phyloP scores from a whole-genome alignment of 495 filamentous ascomycete genomes.

The Neurospora intermedia region DNA sequence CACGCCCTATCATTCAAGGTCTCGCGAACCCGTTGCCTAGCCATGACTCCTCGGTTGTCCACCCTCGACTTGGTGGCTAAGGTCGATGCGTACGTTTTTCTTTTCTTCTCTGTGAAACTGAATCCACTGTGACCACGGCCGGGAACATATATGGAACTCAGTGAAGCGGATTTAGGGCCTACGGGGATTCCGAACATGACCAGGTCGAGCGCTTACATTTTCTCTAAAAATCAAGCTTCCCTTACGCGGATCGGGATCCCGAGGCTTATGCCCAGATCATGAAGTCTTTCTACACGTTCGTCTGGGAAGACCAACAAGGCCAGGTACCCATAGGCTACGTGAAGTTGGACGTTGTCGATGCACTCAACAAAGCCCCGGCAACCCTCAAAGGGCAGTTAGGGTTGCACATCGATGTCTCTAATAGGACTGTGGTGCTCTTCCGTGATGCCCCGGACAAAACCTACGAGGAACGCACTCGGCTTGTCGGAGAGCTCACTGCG shows the following conservation, averaged over 20 bases:
- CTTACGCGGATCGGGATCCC: constrained; percentile 49
- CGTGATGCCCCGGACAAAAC: constrained; percentile 4
- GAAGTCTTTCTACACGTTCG: constrained; percentile 43
- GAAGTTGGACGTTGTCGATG: constrained; percentile 43
- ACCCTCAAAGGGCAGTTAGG: constrained; percentile 32
- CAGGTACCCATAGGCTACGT: constrained; percentile 53
- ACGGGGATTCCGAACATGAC: not conserved
- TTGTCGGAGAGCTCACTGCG: constrained; percentile 46
- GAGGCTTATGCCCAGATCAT: constrained; percentile 37
- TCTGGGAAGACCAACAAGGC: constrained; percentile 38
- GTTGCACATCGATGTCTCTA: constrained; percentile 41
- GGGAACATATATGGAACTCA: not conserved
- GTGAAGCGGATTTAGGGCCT: not conserved
- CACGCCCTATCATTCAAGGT: not conserved
- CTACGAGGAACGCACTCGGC: constrained; percentile 46
- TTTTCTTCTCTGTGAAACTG: not conserved
- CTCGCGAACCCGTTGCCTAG: not conserved
- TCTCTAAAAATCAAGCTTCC: constrained; percentile 43
- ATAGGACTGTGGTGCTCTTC: constrained; percentile 17
- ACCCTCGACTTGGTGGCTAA: constrained; percentile 34
- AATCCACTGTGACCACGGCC: not conserved
- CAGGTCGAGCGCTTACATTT: constrained; percentile 2
- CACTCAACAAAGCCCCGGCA: constrained; percentile 35
- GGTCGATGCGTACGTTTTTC: constrained; percentile 48
- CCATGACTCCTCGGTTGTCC: constrained; percentile 10